Evolutionary conservation across 495 filamentous ascomycete genomes (phyloP).

Genomic region (Penicillium diatomitis): DNA sequence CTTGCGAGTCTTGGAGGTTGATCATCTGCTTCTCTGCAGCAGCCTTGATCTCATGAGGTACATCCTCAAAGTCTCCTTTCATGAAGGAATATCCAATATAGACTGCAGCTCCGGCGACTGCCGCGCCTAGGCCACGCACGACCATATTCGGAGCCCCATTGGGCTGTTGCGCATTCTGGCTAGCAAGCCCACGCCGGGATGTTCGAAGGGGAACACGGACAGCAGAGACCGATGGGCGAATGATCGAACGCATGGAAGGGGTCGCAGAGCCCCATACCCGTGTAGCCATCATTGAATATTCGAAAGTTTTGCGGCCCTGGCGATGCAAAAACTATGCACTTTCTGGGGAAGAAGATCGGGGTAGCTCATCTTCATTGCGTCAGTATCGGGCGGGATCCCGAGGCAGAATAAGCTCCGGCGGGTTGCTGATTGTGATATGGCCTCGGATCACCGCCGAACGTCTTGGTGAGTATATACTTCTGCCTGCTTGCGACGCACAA

Average conservation of each 20-base stretch:
- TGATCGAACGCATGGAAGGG: conserved; percentile 9
- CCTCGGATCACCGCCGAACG: neutral
- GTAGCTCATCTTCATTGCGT: conserved; percentile 22
- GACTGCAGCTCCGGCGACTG: conserved; percentile 26
- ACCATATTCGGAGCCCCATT: conserved; percentile 23
- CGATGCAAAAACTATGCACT: neutral
- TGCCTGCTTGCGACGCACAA: too few species aligned
- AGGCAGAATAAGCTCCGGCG: conserved; percentile 28
- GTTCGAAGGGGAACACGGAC: conserved; percentile 13
- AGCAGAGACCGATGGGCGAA: conserved; percentile 12
- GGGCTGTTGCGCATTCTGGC: conserved; percentile 13
- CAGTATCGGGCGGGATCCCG: conserved; percentile 23
- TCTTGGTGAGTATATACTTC: too few species aligned
- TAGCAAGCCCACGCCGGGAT: conserved; percentile 26
- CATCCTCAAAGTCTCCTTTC: conserved; percentile 12
- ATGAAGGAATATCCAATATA: conserved; percentile 30
- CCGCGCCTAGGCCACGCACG: conserved; percentile 25
- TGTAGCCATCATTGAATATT: conserved; percentile 22
- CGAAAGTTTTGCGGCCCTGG: neutral
- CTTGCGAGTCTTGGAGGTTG: conserved; percentile 50
- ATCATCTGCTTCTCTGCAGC: conserved; percentile 15
- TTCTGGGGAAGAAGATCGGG: conserved; percentile 5
- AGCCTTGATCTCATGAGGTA: conserved; percentile 11
- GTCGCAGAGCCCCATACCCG: conserved; percentile 20
- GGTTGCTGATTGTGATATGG: conserved; percentile 14